Evolutionary conservation across 2,329 filamentous ascomycete species (phyloP).

Genomic region (Pseudopyricularia javanii): DNA sequence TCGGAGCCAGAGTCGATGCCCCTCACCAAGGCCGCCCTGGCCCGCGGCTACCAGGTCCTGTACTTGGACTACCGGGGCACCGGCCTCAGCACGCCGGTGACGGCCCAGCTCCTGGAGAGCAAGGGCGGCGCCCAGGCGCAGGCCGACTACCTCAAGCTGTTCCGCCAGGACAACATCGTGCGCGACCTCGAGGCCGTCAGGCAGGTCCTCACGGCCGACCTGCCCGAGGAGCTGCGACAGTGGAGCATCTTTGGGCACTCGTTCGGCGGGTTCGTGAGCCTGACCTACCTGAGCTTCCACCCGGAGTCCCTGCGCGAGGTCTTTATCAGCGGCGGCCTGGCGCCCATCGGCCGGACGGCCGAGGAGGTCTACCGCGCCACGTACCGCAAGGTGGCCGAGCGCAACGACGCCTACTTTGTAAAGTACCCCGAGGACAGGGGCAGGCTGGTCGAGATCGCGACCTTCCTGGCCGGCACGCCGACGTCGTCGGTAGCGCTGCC

Average conservation of each 20-base stretch:
- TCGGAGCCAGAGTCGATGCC: constrained; percentile 60
- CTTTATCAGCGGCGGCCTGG: constrained; percentile 75
- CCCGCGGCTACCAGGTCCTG: constrained; percentile 73
- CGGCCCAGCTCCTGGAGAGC: constrained; percentile 55
- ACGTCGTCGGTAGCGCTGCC: constrained; percentile 49
- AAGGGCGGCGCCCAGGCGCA: constrained; percentile 53
- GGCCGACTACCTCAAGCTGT: constrained; percentile 68
- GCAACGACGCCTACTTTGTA: constrained; percentile 68
- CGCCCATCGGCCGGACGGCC: constrained; percentile 58
- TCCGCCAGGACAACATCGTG: constrained; percentile 84
- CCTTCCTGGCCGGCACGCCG: constrained; percentile 46
- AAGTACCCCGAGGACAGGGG: constrained; percentile 76
- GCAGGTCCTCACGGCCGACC: constrained; percentile 57
- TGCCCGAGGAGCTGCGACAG: constrained; percentile 50
- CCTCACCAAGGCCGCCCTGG: constrained; percentile 59
- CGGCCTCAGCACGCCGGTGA: constrained; percentile 71
- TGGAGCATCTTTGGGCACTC: constrained; percentile 87
- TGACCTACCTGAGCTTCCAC: constrained; percentile 74
- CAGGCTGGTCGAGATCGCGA: constrained; percentile 53
- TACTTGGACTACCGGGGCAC: constrained; percentile 88
- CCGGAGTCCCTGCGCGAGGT: constrained; percentile 69
- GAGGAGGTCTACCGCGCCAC: constrained; percentile 66
- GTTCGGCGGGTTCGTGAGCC: constrained; percentile 77
- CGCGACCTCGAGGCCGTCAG: constrained; percentile 80
- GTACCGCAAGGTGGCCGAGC: constrained; percentile 54